Evolutionary conservation across 495 filamentous ascomycete genomes (phyloP).

Genomic region (Aspergillus kassunensis): DNA sequence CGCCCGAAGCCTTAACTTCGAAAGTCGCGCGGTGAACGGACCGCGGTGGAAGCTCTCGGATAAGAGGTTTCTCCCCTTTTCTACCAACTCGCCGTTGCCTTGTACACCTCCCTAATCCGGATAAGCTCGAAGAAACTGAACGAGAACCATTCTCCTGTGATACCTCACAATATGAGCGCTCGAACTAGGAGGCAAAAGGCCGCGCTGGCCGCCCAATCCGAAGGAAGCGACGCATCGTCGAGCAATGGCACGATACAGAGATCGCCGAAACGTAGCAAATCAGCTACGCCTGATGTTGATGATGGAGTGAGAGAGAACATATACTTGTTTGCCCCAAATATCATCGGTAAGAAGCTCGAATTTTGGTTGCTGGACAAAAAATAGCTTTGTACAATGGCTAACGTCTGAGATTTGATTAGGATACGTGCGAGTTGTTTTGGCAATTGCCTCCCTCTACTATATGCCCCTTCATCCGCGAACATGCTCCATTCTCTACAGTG

Average conservation of each 20-base stretch:
- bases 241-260: constrained; percentile 30
- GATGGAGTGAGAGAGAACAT: constrained; percentile 70
- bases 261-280: constrained; percentile 28
- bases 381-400: neutral
- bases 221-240: constrained; percentile 32
- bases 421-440: constrained; percentile 83
- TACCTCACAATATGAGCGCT: constrained; percentile 32
- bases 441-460: constrained; percentile 91
- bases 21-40: constrained; percentile 7
- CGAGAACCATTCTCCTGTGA: neutral
- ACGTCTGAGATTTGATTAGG: constrained; percentile 47
- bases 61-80: constrained; percentile 17
- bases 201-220: constrained; percentile 29
- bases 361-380: neutral
- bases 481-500: constrained; percentile 83
- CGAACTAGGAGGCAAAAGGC: constrained; percentile 44
- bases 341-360: constrained; percentile 68
- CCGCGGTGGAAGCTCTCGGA: constrained; percentile 17
- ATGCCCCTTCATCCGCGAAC: constrained; percentile 97
- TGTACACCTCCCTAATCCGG: neutral
- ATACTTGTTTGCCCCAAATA: constrained; percentile 90
- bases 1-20: neutral
- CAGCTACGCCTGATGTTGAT: constrained; percentile 11
- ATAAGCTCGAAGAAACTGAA: neutral
- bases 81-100: constrained; percentile 8